Percentiles rank a stretch among this genome's conserved stretches.
Conservation (phyloP, 2,329 filamentous ascomycete species). For the Ophiostoma ips region DNA sequence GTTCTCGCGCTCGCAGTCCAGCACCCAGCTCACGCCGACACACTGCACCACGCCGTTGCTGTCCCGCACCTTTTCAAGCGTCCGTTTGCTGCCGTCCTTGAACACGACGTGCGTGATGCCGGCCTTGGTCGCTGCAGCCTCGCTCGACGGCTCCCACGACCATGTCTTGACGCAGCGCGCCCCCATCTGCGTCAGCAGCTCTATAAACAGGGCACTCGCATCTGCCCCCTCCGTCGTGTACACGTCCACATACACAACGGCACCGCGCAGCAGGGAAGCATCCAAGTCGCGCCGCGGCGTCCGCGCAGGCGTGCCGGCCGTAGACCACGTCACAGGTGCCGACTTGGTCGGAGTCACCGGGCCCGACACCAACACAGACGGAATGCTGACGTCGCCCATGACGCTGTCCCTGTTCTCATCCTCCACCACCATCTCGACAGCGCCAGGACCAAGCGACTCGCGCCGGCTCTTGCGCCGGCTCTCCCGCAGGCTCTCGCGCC, state of each 20-base stretch:
- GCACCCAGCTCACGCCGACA: constrained; percentile 76
- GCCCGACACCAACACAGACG: constrained; percentile 9
- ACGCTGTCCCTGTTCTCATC: constrained; percentile 12
- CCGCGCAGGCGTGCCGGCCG: constrained; percentile 39
- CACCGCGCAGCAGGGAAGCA: constrained; percentile 47
- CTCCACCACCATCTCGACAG: not conserved
- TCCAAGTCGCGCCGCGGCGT: constrained; percentile 42
- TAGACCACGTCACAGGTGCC: constrained; percentile 34
- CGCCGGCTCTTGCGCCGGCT: constrained; percentile 14
- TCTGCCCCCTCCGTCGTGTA: constrained; percentile 70
- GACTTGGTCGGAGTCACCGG: constrained; percentile 34
- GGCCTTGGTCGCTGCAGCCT: constrained; percentile 32
- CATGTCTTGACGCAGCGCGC: constrained; percentile 65
- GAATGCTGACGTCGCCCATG: not conserved
- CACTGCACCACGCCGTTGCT: constrained; percentile 65
- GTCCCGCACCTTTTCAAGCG: constrained; percentile 65
- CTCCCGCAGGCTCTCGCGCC: not conserved
- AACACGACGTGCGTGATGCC: constrained; percentile 82
- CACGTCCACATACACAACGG: constrained; percentile 71
- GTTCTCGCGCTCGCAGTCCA: constrained; percentile 69
- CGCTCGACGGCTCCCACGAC: constrained; percentile 49
- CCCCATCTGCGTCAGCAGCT: constrained; percentile 63
- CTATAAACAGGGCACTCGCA: constrained; percentile 67
- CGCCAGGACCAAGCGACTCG: constrained; percentile 12
- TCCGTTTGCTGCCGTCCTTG: constrained; percentile 72